Conservation (phyloP, 2,329 filamentous ascomycete species). For the Microcyclospora pomicola region DNA sequence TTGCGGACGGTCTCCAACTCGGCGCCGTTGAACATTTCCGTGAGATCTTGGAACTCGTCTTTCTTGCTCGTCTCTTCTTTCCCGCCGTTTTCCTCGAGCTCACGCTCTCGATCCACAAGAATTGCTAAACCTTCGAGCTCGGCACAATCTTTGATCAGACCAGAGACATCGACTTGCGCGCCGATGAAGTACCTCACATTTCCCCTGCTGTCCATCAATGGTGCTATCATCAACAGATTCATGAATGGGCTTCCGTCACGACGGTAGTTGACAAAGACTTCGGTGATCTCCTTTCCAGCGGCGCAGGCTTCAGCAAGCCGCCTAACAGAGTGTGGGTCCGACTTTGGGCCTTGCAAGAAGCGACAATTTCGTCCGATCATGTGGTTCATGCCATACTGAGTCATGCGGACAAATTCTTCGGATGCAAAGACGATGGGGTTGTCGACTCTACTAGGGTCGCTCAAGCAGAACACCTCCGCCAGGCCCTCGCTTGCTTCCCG, state of each 20-base stretch:
- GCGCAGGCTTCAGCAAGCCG: slow-evolving; percentile 48
- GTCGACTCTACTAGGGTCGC: slow-evolving; percentile 57
- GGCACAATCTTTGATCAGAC: slow-evolving; percentile 50
- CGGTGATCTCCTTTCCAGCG: slow-evolving; percentile 54
- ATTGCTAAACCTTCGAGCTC: slow-evolving; percentile 48
- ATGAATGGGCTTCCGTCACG: slow-evolving; percentile 66
- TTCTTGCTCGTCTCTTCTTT: slow-evolving; percentile 29
- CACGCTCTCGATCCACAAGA: slow-evolving; percentile 17
- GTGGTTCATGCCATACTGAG: slow-evolving; percentile 61
- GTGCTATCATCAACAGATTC: slow-evolving; percentile 63
- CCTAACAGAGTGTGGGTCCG: slow-evolving; percentile 47
- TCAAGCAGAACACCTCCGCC: slow-evolving; percentile 64
- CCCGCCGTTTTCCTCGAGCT: slow-evolving; percentile 20
- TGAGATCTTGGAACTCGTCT: slow-evolving; percentile 51
- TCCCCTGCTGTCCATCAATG: slow-evolving; percentile 54
- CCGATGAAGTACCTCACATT: slow-evolving; percentile 56
- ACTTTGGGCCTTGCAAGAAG: slow-evolving; percentile 63
- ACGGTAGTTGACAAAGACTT: slow-evolving; percentile 61
- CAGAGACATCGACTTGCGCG: slow-evolving; percentile 58
- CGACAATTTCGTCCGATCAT: slow-evolving; percentile 64
- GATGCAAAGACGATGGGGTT: slow-evolving; percentile 69
- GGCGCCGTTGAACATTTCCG: slow-evolving; percentile 53
- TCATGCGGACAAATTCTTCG: slow-evolving; percentile 61
- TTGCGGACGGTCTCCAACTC: slow-evolving; percentile 53
- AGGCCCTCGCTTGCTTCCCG: slow-evolving; percentile 59